phyloP scores from a whole-genome alignment of 305 asterid genomes.

The Solanum hybrid region DNA sequence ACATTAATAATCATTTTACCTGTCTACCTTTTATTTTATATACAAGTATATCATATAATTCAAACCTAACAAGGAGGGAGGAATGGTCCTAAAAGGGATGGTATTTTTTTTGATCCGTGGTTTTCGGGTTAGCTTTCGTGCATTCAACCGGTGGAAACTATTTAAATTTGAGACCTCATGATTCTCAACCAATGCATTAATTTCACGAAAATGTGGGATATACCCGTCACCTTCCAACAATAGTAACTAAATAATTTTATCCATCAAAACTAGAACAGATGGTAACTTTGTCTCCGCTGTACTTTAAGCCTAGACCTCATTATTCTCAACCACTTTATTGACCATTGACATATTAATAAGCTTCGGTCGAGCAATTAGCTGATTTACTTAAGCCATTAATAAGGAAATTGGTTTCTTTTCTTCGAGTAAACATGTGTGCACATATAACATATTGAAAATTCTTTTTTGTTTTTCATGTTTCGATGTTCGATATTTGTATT shows the following conservation, averaged over 20 bases:
- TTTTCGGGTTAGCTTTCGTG: not conserved
- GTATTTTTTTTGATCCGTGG: not conserved
- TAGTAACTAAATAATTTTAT: not conserved
- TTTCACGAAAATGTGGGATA: not conserved
- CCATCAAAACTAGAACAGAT: not conserved
- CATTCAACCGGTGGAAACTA: accelerated
- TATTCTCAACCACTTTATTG: not conserved
- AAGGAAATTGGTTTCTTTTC: not conserved
- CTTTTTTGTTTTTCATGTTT: not conserved
- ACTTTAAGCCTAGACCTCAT: not conserved
- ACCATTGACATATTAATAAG: not conserved
- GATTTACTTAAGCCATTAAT: not conserved
- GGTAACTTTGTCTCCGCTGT: not conserved
- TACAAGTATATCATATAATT: not conserved
- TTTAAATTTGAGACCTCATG: not conserved
- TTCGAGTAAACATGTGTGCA: not conserved
- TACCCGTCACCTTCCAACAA: not conserved
- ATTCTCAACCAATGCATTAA: not conserved
- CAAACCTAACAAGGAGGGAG: not conserved
- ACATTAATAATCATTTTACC: not conserved
- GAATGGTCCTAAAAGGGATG: not conserved
- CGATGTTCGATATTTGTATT: not conserved
- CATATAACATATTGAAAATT: not conserved
- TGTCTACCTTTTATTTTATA: not conserved
- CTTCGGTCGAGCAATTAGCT: not conserved